Conservation (phyloP, 768 basidiomycete species). For the Leucogyrophana mollusca region DNA sequence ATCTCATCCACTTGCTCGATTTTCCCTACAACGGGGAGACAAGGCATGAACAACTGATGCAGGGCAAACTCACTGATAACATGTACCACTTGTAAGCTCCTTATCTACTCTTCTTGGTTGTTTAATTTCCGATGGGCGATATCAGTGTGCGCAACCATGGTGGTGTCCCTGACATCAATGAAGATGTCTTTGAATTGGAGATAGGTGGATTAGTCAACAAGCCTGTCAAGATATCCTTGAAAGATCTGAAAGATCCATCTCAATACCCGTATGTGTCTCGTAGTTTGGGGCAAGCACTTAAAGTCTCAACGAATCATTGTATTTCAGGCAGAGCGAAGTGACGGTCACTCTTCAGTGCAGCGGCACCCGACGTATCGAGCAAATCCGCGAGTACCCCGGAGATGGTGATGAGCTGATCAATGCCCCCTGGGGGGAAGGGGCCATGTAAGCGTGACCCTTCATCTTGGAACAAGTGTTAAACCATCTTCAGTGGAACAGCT, state of each 20-base stretch:
- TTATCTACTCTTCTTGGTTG: neutral
- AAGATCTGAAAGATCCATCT: conserved; percentile 45
- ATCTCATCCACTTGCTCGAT: conserved; percentile 49
- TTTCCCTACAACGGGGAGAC: conserved; percentile 61
- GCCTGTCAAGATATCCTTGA: conserved; percentile 41
- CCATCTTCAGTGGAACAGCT: conserved; percentile 46
- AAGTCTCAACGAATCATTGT: neutral
- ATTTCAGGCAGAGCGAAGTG: conserved; percentile 42
- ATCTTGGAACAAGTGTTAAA: conserved; percentile 29
- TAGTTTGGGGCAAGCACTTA: neutral
- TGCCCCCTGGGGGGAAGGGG: conserved; percentile 53
- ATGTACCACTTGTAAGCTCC: conserved; percentile 47
- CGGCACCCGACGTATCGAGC: conserved; percentile 51
- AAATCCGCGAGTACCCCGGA: conserved; percentile 51
- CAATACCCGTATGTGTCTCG: conserved; percentile 42
- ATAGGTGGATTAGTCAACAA: conserved; percentile 51
- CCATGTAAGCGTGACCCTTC: conserved; percentile 39
- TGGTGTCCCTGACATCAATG: conserved; percentile 48
- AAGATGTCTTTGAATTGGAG: conserved; percentile 45
- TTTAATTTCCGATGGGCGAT: neutral
- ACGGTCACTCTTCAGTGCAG: conserved; percentile 57
- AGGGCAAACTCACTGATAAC: conserved; percentile 48
- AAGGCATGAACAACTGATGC: conserved; percentile 38
- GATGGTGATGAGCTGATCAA: conserved; percentile 55
- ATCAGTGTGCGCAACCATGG: conserved; percentile 53